phyloP scores from a whole-genome alignment of 768 basidiomycete species.

The Pilatotrama ljubarskyi region DNA sequence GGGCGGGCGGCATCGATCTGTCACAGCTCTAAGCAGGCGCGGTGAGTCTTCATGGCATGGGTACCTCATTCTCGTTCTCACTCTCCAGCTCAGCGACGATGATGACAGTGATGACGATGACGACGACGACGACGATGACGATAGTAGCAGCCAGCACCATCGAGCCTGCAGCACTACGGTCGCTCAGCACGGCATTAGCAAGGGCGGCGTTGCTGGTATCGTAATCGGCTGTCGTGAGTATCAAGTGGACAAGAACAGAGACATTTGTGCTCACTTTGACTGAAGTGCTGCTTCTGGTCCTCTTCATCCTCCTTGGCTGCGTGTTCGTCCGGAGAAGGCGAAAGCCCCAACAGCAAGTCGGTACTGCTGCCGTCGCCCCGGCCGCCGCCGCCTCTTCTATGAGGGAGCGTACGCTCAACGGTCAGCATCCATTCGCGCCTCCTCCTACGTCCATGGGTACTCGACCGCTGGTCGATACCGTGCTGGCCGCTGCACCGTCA shows the following conservation, averaged over 20 bases:
- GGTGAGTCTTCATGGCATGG: not conserved
- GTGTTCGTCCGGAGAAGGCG: constrained; percentile 9
- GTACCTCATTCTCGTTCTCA: no score
- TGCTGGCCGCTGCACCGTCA: not conserved
- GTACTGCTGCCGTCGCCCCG: not conserved
- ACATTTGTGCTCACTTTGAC: not conserved
- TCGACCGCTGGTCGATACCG: not conserved
- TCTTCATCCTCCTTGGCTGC: constrained; percentile 15
- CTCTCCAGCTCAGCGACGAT: constrained; percentile 8
- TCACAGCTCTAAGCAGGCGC: not conserved
- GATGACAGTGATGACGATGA: constrained; percentile 8
- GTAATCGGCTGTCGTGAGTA: constrained; percentile 30
- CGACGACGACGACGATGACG: constrained; percentile 9
- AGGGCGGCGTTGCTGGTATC: constrained; percentile 29
- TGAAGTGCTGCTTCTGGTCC: constrained; percentile 12
- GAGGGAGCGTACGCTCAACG: not conserved
- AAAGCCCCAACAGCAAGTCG: not conserved
- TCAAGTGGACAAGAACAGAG: no score
- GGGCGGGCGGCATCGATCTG: constrained; percentile 2
- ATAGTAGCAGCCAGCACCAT: constrained; percentile 3
- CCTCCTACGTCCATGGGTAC: not conserved
- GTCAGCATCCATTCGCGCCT: not conserved
- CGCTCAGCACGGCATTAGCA: constrained; percentile 4
- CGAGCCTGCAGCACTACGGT: not conserved
- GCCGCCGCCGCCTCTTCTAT: not conserved